These are phyloP conservation scores for Dipteronia dyeriana DNA, from an alignment of 345 rosid genomes.

Conservation along the genomic window DNA sequence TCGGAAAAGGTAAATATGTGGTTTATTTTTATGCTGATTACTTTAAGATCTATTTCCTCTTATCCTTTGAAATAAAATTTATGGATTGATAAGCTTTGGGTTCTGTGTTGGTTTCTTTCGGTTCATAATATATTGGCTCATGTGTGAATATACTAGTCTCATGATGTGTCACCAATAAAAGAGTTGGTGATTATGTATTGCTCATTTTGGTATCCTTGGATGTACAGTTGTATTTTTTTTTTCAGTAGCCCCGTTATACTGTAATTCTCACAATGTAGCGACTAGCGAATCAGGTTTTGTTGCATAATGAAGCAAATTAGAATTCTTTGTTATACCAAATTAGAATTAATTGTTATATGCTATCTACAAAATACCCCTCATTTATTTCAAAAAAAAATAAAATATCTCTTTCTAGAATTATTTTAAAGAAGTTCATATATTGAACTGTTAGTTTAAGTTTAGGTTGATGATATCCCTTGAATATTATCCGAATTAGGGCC, in stretches of 20 bases:
- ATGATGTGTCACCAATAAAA: background rate
- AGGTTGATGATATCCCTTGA: background rate
- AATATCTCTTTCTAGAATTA: background rate
- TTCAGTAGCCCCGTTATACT: background rate
- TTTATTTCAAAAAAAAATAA: too few species aligned
- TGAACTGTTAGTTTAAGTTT: background rate
- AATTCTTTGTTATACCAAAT: background rate
- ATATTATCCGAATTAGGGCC: background rate
- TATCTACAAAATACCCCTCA: background rate
- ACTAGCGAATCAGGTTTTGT: background rate
- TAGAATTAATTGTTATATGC: background rate
- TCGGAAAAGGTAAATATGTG: background rate
- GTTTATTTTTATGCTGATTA: background rate
- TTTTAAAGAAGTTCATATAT: background rate
- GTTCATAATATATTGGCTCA: background rate
- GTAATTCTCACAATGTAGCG: background rate
- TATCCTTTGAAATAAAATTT: background rate
- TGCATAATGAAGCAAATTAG: background rate
- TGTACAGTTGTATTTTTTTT: background rate
- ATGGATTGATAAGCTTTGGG: background rate
- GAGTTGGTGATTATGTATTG: background rate
- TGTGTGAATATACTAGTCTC: conserved; percentile 5
- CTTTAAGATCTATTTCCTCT: background rate
- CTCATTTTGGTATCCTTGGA: background rate
- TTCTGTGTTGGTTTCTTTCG: background rate